Evolutionary conservation across 495 filamentous ascomycete genomes (phyloP), one percentile per base, ranked within the genome.

Genomic region (Hyaloscypha bicolor): DNA sequence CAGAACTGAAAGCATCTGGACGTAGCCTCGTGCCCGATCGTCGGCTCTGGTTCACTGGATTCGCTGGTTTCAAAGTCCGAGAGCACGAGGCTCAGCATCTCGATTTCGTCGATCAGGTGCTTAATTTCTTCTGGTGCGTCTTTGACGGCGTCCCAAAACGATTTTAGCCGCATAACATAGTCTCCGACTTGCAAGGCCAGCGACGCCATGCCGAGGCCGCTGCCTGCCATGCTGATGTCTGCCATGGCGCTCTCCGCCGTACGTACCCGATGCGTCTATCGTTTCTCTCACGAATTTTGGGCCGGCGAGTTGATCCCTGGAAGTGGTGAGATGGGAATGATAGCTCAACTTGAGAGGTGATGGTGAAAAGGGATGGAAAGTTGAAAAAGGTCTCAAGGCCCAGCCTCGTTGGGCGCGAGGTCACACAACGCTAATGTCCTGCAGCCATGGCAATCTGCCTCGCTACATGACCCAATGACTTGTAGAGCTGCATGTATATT

Each of bases 71-170:
- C 58, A 11, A 60, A 25, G 21, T 9, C 58, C 11, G 58, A 60
- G 22, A 60, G 58, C 22, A 60, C 37, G n/a, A 14, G 9, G 32
- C 32, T 60, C 14, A 60, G 31, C 12, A n/a, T 22, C 31, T 60
- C 32, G 21, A 60, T 35, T n/a, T 60, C 58, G 1, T 60, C 37
- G 58, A 60, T 35, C 9, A 60, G 58, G 30, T 60, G 33, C 25
- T 60, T 37, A 19, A 60, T 37, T 11, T 60, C 57, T 21, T 60
- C 57, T 21, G 57, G 57, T 33, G 57, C 57, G 30, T 60, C 32
- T 37, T 39, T 60, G 33, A 60, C 57, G 6, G 57, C 9, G 31
- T 60, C 31, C 30, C 57, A 60, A 19, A 60, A 60, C 3, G 9
- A 8, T 60, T 39, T 60, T 39, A 60, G n/a, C 35, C 33, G 30